phyloP scores from a whole-genome alignment of 257 asterid genomes.

The Prunella vulgaris region DNA sequence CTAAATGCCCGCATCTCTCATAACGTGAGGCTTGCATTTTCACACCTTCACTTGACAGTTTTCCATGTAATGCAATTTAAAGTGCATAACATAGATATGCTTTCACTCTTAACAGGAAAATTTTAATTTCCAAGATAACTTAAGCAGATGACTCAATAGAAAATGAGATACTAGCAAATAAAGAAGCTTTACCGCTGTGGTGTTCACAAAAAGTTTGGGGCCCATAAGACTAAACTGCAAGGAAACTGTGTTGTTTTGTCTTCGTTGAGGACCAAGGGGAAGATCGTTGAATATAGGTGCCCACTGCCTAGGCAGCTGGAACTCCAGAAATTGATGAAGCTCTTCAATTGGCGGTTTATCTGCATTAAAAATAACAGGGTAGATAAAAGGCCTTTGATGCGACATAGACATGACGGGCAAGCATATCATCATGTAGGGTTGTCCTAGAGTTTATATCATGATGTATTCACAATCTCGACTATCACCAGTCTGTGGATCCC shows the following conservation, averaged over 20 bases:
- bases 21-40: not conserved
- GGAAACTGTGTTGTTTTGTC: conserved; percentile 67
- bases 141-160: conserved; percentile 13
- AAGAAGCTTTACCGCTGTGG: conserved; percentile 49
- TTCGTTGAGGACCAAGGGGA: conserved; percentile 95
- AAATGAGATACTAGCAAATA: not conserved
- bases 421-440: not conserved
- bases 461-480: not conserved
- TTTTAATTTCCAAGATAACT: not conserved
- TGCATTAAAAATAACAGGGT: conserved; percentile 30
- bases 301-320: conserved; percentile 98
- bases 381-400: not conserved
- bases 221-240: conserved; percentile 95
- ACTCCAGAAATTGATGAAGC: conserved; percentile 96
- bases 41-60: conserved; percentile 2
- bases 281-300: conserved; percentile 95
- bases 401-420: not conserved
- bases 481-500: not conserved
- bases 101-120: not conserved
- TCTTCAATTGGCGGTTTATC: conserved; percentile 99
- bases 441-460: not conserved
- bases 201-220: conserved; percentile 79
- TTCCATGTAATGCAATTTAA: conserved; percentile 5
- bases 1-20: not conserved
- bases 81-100: conserved; percentile 3